Percentiles rank a stretch among this genome's conserved stretches.
These are phyloP conservation scores for Nymphaea colorata DNA, from an alignment of 164 flowering plant genomes.

Conservation along the genomic window DNA sequence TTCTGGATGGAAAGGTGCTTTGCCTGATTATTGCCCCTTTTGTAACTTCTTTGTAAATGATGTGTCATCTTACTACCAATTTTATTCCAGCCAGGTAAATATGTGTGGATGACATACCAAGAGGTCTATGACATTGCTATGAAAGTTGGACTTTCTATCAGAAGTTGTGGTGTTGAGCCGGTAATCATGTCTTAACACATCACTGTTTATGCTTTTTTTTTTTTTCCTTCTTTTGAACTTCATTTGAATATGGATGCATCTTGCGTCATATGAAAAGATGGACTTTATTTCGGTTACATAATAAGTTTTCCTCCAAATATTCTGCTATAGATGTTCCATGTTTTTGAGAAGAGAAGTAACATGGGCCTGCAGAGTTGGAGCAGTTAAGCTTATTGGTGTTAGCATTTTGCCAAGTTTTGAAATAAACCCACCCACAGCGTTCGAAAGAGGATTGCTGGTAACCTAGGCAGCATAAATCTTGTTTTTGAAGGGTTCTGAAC, in stretches of 20 bases:
- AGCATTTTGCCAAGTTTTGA: too few relatives aligned
- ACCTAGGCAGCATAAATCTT: too few relatives aligned
- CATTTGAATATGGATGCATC: background rate
- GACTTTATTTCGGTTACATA: too few relatives aligned
- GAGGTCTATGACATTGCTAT: constrained; percentile 68
- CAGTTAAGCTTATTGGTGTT: too few relatives aligned
- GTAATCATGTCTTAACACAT: constrained; percentile 22
- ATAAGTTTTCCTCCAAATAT: too few relatives aligned
- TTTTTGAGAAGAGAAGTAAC: too few relatives aligned
- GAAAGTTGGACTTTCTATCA: constrained; percentile 62
- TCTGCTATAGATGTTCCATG: too few relatives aligned
- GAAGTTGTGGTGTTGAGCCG: constrained; percentile 55
- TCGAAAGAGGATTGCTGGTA: too few relatives aligned
- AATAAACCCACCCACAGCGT: too few relatives aligned
- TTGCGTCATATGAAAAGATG: background rate
- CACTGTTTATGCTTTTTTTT: too few relatives aligned
- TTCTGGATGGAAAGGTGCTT: constrained; percentile 54
- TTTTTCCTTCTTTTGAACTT: constrained; percentile 1
- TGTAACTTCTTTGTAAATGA: background rate
- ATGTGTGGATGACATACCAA: constrained; percentile 79
- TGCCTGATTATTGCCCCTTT: background rate
- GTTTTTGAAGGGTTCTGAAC: too few relatives aligned
- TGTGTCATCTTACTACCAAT: background rate
- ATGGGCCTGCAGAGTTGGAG: too few relatives aligned
- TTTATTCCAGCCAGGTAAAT: constrained; percentile 59